phyloP scores from a whole-genome alignment of 2,329 filamentous ascomycete species.

The Ophiocordyceps polyrhachis-furcata region DNA sequence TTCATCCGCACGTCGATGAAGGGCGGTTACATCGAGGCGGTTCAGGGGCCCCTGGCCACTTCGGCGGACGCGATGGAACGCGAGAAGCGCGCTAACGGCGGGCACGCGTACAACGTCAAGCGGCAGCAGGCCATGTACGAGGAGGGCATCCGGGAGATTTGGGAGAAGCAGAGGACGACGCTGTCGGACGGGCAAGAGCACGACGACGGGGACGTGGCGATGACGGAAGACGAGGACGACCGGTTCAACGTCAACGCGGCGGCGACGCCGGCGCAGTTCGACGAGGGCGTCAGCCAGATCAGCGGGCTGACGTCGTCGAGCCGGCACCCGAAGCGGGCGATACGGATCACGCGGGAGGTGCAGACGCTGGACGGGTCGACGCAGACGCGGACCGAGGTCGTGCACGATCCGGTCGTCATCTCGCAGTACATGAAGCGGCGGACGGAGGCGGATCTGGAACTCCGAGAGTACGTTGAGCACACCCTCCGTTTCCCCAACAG shows the following conservation, averaged over 20 bases:
- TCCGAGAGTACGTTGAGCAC: conserved; percentile 44
- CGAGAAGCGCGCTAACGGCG: conserved; percentile 73
- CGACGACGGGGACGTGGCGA: conserved; percentile 39
- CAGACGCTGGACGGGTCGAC: conserved; percentile 25
- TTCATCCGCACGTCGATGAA: conserved; percentile 99
- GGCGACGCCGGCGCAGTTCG: conserved; percentile 45
- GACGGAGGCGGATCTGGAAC: conserved; percentile 49
- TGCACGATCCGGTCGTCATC: conserved; percentile 74
- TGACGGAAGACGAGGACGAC: conserved; percentile 43
- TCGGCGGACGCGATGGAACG: conserved; percentile 74
- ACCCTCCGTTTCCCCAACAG: conserved; percentile 2
- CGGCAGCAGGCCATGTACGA: conserved; percentile 86
- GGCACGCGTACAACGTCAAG: conserved; percentile 94
- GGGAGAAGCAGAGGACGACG: conserved; percentile 70
- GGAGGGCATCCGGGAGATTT: conserved; percentile 77
- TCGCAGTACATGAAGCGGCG: conserved; percentile 70
- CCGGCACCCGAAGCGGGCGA: conserved; percentile 46
- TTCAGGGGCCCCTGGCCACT: conserved; percentile 45
- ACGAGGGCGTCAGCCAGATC: conserved; percentile 68
- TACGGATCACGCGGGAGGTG: conserved; percentile 53
- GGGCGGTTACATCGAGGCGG: conserved; percentile 74
- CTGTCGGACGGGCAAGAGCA: conserved; percentile 55
- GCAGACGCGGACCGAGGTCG: conserved; percentile 45
- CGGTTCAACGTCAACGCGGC: conserved; percentile 55
- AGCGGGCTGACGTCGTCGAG: conserved; percentile 51